Evolutionary conservation across 306 rosid genomes (phyloP), one percentile per base, ranked within the genome.

Genomic region (Lagenaria siceraria): DNA sequence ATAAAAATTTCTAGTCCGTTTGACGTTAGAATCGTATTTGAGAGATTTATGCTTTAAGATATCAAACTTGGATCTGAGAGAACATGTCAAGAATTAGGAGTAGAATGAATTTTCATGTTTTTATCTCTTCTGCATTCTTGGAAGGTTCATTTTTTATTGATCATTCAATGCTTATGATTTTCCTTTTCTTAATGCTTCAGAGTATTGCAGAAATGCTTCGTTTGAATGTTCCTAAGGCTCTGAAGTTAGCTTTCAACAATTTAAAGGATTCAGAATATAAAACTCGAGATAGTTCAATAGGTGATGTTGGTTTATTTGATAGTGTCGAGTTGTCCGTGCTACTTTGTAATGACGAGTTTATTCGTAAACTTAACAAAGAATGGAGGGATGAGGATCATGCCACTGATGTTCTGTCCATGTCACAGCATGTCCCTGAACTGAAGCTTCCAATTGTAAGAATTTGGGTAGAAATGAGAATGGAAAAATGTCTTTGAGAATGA

Each of bases 301-400:
- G 61, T 36, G 93, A 89, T 48, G 89, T 90, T 79, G 98, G 92
- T 51, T 87, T 87, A 33, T 94, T 85, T 52, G 87, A 92, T 59
- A 88, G 90, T 75, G 91, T 85, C 46, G 97, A 95, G 88, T 70
- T 95, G 81, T 88, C 91, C 1, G 84, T 92, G 84, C 90, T 95
- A 81, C 91, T 95, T 64, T 92, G 93, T 79, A 88, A 95, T 22
- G 96, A 95, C 31, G 87, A 86, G 31, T 89, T 95, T 85, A 94
- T 94, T 58, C 78, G 81, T 17, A 90, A 92, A 81, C 93, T 89
- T 64, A 95, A 95, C 68, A 92, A 87, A 78, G 98, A 95, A 79
- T 95, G 96, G 98, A 88, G 98, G 86, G 90, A 84, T 52, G 96
- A 92, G 87, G 98, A 94, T 85, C 88, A 79, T 5, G 88, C 97